Evolutionary conservation across 23 red algal species (phyloP), one percentile per base, ranked within the genome.

Genomic region (Gracilaria gracilis): DNA sequence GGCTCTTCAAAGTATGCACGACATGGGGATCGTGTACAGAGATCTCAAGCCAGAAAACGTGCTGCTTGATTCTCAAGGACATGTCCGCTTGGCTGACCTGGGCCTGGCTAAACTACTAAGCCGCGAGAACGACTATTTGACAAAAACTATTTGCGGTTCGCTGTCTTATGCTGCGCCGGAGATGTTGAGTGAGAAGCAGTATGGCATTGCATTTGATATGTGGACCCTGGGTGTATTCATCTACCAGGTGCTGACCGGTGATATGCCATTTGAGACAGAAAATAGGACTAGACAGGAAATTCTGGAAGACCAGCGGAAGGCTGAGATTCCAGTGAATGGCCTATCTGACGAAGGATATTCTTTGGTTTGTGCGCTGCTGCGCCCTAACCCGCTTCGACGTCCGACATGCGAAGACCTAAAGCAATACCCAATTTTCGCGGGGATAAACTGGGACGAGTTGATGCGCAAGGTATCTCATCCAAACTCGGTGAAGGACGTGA

Each of bases 41-140:
- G 96, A 98, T 75, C 80, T 98, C 34, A 98, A 98, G 73, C 93
- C 93, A 3, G 96, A 98, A 76, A 98, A 93, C 50, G 80, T 98
- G 12, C 78, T 98, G 7, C 33, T 95, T 29, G 93, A 95, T 70
- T 75, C 17, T 17, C 65, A 81, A 27, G 93, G 96, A 21, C 96
- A 98, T 57, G 89, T 95, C 39, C 66, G 93, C 21, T 49, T 98
- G 46, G 93, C 96, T 0, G 94, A 98, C 79, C 95, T 95, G 62
- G 96, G 96, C 16, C 58, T 98, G 75, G 69, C 79, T n/a, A 82
- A 96, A 67, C 37, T 91, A 36, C 55, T 98, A 13, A 73, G 71
- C 29, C 91, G 90, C 40, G 86, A 89, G 15, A 80, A 80, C 29
- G 75, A 89, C 58, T 89, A 89, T 33, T 80, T 89, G 86, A 92